Percentiles rank a stretch among this genome's conserved stretches.
Evolutionary conservation across 2,329 filamentous ascomycete species (phyloP).

Genomic region (Ophiostoma australiae): DNA sequence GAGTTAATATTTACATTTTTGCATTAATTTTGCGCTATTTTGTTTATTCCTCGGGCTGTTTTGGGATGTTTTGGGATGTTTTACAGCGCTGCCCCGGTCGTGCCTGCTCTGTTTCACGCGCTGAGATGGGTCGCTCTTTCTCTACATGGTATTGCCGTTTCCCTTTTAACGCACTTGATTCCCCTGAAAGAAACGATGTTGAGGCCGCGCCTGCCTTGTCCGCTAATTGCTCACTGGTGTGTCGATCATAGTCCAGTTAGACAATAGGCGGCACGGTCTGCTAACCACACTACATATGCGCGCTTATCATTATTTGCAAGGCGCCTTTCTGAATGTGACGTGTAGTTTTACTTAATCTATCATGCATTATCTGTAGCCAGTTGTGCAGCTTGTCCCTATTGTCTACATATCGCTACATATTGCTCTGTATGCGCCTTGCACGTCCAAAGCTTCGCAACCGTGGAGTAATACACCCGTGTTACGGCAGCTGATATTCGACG

Average conservation of each 20-base stretch:
- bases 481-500: neutral
- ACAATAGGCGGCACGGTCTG: fast-evolving
- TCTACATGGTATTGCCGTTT: too few relatives aligned
- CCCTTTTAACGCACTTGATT: too few relatives aligned
- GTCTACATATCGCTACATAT: neutral
- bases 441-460: neutral
- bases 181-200: neutral
- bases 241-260: neutral
- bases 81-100: conserved; percentile 5
- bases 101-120: conserved; percentile 10
- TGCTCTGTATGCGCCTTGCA: neutral
- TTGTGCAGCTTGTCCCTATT: neutral
- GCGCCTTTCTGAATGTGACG: neutral
- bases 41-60: neutral
- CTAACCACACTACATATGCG: neutral
- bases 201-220: conserved; percentile 1
- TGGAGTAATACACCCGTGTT: neutral
- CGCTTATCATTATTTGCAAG: neutral
- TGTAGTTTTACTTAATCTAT: neutral
- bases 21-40: neutral
- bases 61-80: neutral
- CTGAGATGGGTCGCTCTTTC: neutral
- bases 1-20: conserved; percentile 4
- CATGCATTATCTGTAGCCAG: neutral
- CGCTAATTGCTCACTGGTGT: neutral